Evolutionary conservation across 768 basidiomycete species (phyloP).

Genomic region (Strobilomyces confusus): DNA sequence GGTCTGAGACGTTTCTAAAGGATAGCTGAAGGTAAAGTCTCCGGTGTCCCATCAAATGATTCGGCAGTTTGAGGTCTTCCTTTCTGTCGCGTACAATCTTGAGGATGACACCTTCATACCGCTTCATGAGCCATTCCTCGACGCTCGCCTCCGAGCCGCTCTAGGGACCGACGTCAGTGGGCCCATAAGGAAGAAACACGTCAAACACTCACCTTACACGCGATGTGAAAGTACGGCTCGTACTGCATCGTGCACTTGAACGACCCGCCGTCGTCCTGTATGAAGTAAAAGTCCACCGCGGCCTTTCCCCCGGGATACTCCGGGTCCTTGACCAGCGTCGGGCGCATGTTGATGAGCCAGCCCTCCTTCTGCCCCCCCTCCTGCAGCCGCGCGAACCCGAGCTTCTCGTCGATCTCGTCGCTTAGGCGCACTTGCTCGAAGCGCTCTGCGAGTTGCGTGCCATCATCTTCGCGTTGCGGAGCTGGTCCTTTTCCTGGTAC

Average conservation of each 20-base stretch:
- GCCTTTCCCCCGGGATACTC: constrained; percentile 81
- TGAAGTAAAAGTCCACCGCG: constrained; percentile 95
- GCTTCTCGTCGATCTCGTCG: constrained; percentile 91
- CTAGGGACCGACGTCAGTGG: constrained; percentile 37
- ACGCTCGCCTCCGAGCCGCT: constrained; percentile 81
- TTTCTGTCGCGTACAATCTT: constrained; percentile 80
- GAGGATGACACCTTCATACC: constrained; percentile 82
- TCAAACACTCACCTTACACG: constrained; percentile 66
- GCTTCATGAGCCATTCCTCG: constrained; percentile 94
- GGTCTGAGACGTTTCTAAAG: constrained; percentile 92
- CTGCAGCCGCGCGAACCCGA: constrained; percentile 80
- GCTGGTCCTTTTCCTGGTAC: constrained; percentile 44
- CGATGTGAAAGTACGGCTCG: constrained; percentile 93
- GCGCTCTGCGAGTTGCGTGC: constrained; percentile 77
- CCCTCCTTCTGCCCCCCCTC: constrained; percentile 79
- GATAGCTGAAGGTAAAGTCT: constrained; percentile 83
- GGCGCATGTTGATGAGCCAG: constrained; percentile 99
- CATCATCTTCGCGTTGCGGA: constrained; percentile 82
- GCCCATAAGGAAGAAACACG: constrained; percentile 14
- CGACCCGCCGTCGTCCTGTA: constrained; percentile 93
- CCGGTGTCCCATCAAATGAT: constrained; percentile 94
- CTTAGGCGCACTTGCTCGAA: constrained; percentile 73
- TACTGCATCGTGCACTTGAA: constrained; percentile 93
- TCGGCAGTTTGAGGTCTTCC: constrained; percentile 92
- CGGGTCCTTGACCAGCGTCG: constrained; percentile 87